Evolutionary conservation across 345 rosid genomes (phyloP).

Genomic region (Cardamine resedifolia): DNA sequence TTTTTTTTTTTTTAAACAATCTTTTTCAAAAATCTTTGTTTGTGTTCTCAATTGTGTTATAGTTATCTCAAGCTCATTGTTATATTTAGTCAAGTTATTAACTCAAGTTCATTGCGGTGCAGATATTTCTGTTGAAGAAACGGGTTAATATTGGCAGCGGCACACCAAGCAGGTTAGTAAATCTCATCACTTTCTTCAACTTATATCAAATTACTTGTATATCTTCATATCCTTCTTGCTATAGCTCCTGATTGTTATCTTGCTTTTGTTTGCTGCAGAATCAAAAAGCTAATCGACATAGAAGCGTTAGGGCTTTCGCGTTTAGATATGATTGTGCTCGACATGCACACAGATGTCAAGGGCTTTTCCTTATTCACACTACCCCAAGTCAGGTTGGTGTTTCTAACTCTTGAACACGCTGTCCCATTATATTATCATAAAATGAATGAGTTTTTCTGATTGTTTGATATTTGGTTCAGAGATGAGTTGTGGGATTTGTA

Average conservation of each 20-base stretch:
- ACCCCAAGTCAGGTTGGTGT: constrained; percentile 81
- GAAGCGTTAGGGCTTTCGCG: constrained; percentile 82
- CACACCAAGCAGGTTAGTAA: constrained; percentile 79
- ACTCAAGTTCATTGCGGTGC: constrained; percentile 29
- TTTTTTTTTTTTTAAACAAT: too few relatives aligned
- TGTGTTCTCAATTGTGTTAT: neutral
- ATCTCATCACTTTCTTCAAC: neutral
- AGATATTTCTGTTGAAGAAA: constrained; percentile 65
- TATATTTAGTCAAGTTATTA: neutral
- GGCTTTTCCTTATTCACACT: constrained; percentile 80
- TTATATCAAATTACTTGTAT: neutral
- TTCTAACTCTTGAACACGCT: neutral
- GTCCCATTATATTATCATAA: neutral
- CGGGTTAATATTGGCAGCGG: constrained; percentile 88
- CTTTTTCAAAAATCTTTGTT: neutral
- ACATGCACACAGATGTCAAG: constrained; percentile 65
- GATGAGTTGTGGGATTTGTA: constrained; percentile 92
- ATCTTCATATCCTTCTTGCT: neutral
- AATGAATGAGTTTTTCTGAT: neutral
- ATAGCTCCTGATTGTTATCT: neutral
- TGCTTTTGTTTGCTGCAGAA: constrained; percentile 43
- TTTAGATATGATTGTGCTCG: constrained; percentile 58
- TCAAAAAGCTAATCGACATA: constrained; percentile 74
- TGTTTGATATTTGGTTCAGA: constrained; percentile 48
- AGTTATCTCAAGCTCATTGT: neutral